These are phyloP conservation scores for Protomyces inouyei DNA, from an alignment of 1,139 yeast genomes.

Conservation along the genomic window DNA sequence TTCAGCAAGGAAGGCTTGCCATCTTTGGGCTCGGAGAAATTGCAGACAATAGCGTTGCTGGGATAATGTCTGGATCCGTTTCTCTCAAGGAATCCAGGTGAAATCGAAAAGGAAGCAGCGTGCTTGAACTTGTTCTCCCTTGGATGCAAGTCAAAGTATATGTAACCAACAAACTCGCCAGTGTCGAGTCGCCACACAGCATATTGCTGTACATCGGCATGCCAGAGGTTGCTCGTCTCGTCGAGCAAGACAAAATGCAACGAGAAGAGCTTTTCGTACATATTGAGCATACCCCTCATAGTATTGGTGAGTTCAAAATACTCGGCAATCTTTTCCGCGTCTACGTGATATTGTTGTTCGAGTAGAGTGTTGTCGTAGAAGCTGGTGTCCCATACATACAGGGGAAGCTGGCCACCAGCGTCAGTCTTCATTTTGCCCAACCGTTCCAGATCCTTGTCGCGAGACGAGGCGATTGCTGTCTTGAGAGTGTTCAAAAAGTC, in stretches of 20 bases:
- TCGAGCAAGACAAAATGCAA: constrained; percentile 57
- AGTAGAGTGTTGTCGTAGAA: constrained; percentile 61
- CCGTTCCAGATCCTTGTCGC: constrained; percentile 49
- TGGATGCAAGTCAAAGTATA: constrained; percentile 77
- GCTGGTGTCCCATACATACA: constrained; percentile 69
- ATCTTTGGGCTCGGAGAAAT: constrained; percentile 70
- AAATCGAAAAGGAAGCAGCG: constrained; percentile 73
- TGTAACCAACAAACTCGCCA: constrained; percentile 69
- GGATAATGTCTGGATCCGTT: constrained; percentile 56
- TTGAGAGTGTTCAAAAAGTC: constrained; percentile 59
- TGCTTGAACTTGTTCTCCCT: constrained; percentile 82
- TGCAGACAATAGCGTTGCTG: constrained; percentile 74
- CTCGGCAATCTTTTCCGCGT: constrained; percentile 64
- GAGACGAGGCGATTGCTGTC: constrained; percentile 55
- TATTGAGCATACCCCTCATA: constrained; percentile 59
- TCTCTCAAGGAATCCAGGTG: constrained; percentile 54
- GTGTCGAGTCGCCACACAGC: constrained; percentile 66
- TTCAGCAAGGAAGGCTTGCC: constrained; percentile 70
- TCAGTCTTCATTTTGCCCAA: constrained; percentile 53
- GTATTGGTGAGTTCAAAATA: constrained; percentile 72
- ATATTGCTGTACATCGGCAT: constrained; percentile 67
- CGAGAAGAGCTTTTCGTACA: constrained; percentile 64
- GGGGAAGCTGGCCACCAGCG: constrained; percentile 45
- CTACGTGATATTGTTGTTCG: constrained; percentile 65
- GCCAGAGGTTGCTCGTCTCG: constrained; percentile 51